Conservation (phyloP, 768 basidiomycete species). For the Pholiota microspora region DNA sequence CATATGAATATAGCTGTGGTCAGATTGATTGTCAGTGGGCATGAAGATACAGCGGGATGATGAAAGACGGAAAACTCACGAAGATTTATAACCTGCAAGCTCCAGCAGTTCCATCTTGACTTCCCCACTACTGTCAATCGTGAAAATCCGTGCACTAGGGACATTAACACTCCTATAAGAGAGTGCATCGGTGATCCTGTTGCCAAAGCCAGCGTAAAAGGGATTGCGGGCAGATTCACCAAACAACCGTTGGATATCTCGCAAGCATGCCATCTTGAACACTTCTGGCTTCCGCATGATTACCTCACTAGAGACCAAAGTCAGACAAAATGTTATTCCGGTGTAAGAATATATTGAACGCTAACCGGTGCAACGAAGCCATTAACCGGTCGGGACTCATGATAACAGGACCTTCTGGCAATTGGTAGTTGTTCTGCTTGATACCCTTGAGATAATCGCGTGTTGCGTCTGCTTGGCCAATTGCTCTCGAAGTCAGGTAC, state of each 20-base stretch:
- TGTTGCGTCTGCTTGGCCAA: constrained; percentile 97
- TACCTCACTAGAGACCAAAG: constrained; percentile 66
- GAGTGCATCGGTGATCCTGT: constrained; percentile 95
- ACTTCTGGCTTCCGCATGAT: constrained; percentile 99
- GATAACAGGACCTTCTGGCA: constrained; percentile 98
- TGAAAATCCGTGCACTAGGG: constrained; percentile 93
- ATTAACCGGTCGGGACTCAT: constrained; percentile 98
- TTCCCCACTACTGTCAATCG: constrained; percentile 91
- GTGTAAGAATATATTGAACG: not conserved
- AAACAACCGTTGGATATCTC: constrained; percentile 92
- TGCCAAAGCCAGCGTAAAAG: constrained; percentile 98
- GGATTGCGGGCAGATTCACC: constrained; percentile 68
- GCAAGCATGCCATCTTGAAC: constrained; percentile 99
- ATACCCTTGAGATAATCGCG: constrained; percentile 92
- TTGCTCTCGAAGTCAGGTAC: constrained; percentile 95
- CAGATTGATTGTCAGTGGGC: not conserved
- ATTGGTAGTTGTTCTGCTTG: constrained; percentile 91
- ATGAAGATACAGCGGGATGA: not conserved
- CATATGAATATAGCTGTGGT: constrained; percentile 86
- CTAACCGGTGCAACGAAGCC: constrained; percentile 90
- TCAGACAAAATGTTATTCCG: not conserved
- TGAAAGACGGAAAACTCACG: constrained; percentile 48
- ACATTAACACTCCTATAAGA: constrained; percentile 97
- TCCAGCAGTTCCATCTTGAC: constrained; percentile 98
- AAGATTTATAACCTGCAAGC: constrained; percentile 94